These are phyloP conservation scores for Cymbomonas tetramitiformis DNA, from an alignment of 139 green algal species.

Conservation along the genomic window DNA sequence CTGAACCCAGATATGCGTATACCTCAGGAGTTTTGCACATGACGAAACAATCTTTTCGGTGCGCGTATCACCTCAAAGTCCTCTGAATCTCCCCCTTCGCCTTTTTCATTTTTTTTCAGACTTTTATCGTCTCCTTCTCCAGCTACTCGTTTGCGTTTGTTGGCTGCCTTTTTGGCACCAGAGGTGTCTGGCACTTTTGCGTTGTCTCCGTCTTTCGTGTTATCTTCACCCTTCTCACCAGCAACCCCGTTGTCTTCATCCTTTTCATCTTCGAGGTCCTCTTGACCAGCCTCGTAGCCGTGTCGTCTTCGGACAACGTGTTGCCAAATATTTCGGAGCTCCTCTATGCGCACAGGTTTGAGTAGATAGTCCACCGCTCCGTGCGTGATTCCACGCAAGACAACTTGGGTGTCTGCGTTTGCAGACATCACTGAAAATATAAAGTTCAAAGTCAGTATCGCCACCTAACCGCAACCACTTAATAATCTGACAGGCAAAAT, in stretches of 20 bases:
- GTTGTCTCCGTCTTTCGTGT: neutral
- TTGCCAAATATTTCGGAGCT: slow-evolving; percentile 92
- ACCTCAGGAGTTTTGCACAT: too few species aligned
- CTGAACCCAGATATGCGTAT: too few species aligned
- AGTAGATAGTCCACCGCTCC: slow-evolving; percentile 92
- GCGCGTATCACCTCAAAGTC: too few species aligned
- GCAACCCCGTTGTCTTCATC: neutral
- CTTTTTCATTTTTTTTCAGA: too few species aligned
- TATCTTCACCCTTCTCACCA: neutral
- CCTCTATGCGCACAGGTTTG: slow-evolving; percentile 88
- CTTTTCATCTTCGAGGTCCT: slow-evolving; percentile 11
- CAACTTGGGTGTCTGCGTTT: slow-evolving; percentile 72
- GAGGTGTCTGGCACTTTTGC: neutral
- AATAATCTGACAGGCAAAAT: neutral
- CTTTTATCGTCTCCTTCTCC: neutral
- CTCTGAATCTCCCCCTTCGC: too few species aligned
- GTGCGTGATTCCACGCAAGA: slow-evolving; percentile 82
- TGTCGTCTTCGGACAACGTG: slow-evolving; percentile 61
- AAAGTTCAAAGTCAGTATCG: too few species aligned
- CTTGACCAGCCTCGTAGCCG: neutral
- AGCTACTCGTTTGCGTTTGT: neutral
- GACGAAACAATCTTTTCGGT: too few species aligned
- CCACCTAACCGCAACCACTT: too few species aligned
- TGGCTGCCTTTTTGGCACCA: neutral
- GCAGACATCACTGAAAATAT: slow-evolving; percentile 81